Percentiles rank a stretch among this genome's conserved stretches.
Conservation (phyloP, 169 alveolate genomes). For the Theileria sp. region DNA sequence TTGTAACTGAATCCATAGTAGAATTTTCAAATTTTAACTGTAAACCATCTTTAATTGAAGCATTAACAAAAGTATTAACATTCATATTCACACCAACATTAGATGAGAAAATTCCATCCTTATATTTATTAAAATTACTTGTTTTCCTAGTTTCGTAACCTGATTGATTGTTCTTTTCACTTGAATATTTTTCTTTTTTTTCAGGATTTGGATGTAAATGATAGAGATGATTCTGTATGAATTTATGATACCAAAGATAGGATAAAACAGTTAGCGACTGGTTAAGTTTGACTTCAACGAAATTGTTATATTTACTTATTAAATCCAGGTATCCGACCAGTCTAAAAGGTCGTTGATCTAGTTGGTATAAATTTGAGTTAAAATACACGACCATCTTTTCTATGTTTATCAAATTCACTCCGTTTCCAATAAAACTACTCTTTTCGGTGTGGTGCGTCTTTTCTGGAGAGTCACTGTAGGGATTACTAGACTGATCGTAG, state of each 20-base stretch:
- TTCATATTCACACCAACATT: neutral
- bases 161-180: neutral
- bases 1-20: neutral
- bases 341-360: neutral
- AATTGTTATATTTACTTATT: neutral
- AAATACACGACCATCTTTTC: conserved; percentile 5
- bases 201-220: neutral
- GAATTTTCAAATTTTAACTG: neutral
- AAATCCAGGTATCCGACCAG: conserved; percentile 19
- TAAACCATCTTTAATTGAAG: too few species aligned
- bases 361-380: conserved; percentile 13
- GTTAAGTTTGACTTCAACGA: neutral
- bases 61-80: neutral
- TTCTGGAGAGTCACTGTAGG: neutral
- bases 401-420: conserved; percentile 12
- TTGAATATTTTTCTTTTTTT: neutral
- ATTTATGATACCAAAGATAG: conserved; percentile 13
- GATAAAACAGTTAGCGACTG: conserved; percentile 1
- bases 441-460: neutral
- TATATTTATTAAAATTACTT: too few species aligned
- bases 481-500: neutral
- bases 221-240: neutral
- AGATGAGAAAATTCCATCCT: neutral
- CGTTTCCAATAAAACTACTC: neutral
- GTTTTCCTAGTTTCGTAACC: neutral